Evolutionary conservation across 2,329 filamentous ascomycete species (phyloP), one percentile per base, ranked within the genome.

Genomic region (Colletotrichum agaves): DNA sequence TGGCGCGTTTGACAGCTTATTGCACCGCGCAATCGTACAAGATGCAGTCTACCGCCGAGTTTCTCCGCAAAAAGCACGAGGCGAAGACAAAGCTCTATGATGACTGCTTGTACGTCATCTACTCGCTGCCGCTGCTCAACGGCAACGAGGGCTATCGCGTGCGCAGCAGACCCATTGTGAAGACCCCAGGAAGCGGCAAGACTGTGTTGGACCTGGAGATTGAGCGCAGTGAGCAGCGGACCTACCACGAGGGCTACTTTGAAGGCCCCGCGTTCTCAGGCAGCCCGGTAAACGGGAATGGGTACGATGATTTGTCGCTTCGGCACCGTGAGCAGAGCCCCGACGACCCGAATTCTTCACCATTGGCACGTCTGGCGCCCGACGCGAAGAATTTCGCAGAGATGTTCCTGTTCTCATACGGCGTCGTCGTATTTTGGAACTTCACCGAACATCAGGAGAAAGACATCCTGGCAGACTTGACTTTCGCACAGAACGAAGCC

Each of bases 371-470:
- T 31, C 85, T 93, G 23, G 87, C 87, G 1, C 87, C 91, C 5
- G 89, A 93, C 75, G 88, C 90, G 39, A 90, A 95, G 74, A 87
- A 90, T 63, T 93, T 97, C 75, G 95, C 93, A 46, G 96, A 99
- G 80, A 93, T 98, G 88, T 98, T 97, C 76, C 91, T 99, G 73
- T 98, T 97, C 78, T 95, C 93, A 15, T 99, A 99, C 75, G 96
- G 96, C 19, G 95, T 99, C 0, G 95, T 96, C 0, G 96, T 99
- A 5, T 97, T 99, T 77, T 99, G 96, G 96, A 99, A 99, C 78
- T 98, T 99, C 74, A 95, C 93, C 11, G 94, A 97, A 78, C 88
- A 91, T 71, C 96, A 99, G 77, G 96, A 99, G 78, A 98, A 97
- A 79, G 94, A 98, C 74, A 93, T 98, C 52, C 87, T 99, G 21